Conservation (phyloP, 1,284 basidiomycete species). For the Xerocomus alliaceus region DNA sequence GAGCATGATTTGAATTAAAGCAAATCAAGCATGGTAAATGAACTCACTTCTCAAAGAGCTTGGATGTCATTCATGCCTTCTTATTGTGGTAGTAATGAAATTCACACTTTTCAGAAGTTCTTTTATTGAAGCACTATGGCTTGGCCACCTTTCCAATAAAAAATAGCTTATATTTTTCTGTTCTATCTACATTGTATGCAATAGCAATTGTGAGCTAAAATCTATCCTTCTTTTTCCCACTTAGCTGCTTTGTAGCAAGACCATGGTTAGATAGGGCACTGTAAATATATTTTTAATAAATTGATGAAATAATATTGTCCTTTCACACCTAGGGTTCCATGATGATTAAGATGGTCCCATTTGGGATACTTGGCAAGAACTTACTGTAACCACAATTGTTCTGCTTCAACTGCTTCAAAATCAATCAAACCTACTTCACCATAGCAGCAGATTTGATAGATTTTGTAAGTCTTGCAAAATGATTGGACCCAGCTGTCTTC, state of each 20-base stretch:
- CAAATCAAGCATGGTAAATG: too few relatives aligned
- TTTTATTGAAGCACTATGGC: too few relatives aligned
- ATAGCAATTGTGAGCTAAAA: neutral
- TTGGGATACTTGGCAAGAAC: neutral
- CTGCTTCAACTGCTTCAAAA: neutral
- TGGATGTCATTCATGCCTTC: slow-evolving; percentile 6
- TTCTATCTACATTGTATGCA: neutral
- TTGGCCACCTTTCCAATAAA: too few relatives aligned
- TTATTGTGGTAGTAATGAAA: slow-evolving; percentile 10
- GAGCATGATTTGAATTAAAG: too few relatives aligned
- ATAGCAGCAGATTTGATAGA: neutral
- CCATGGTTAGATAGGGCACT: neutral
- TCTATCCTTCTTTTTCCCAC: neutral
- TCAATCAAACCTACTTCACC: neutral
- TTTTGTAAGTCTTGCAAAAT: neutral
- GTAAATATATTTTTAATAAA: too few relatives aligned
- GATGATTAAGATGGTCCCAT: too few relatives aligned
- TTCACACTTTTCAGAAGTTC: neutral
- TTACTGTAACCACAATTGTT: neutral
- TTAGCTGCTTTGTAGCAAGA: neutral
- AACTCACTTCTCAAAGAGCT: slow-evolving; percentile 6
- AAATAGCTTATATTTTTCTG: too few relatives aligned
- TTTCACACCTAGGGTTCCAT: too few relatives aligned
- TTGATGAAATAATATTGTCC: too few relatives aligned
- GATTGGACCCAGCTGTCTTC: neutral